A percentile compares a stretch with the other conserved stretches of the same genome.
phyloP scores from a whole-genome alignment of 1,284 basidiomycete species.

The Heterobasidion annosum region DNA sequence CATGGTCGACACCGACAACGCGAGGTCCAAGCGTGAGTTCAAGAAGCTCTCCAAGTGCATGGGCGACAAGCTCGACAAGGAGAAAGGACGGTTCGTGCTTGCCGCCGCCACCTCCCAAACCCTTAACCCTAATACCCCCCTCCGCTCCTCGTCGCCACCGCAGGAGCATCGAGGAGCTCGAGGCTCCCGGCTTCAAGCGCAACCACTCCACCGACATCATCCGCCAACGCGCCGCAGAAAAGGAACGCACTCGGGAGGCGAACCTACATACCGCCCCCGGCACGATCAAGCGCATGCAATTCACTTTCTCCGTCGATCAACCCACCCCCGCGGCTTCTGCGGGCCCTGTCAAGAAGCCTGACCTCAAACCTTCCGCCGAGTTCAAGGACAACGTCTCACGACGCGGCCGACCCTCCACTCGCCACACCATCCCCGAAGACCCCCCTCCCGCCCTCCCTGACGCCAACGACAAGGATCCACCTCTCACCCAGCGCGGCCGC shows the following conservation, averaged over 20 bases:
- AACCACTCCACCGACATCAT: constrained; percentile 69
- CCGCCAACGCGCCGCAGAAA: constrained; percentile 67
- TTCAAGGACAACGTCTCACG: constrained; percentile 42
- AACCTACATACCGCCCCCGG: constrained; percentile 51
- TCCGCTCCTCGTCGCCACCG: constrained; percentile 2
- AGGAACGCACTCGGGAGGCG: constrained; percentile 71
- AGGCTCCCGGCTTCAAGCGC: constrained; percentile 68
- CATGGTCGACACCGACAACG: constrained; percentile 81
- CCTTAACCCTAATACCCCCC: constrained; percentile 8
- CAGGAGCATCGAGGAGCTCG: constrained; percentile 73
- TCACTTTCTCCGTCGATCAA: constrained; percentile 74
- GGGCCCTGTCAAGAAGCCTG: constrained; percentile 48
- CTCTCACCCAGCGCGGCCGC: constrained; percentile 28
- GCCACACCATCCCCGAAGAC: constrained; percentile 21
- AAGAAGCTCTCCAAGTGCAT: constrained; percentile 76
- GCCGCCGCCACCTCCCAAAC: neutral
- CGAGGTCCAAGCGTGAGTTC: constrained; percentile 78
- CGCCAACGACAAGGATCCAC: constrained; percentile 22
- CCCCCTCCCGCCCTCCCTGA: constrained; percentile 8
- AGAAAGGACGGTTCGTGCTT: constrained; percentile 68
- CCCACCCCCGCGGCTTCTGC: constrained; percentile 38
- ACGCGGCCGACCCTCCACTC: constrained; percentile 28
- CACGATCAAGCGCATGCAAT: constrained; percentile 76
- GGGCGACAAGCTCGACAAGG: constrained; percentile 82
- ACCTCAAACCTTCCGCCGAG: constrained; percentile 57